Evolutionary conservation across 305 asterid genomes (phyloP), one percentile per base, ranked within the genome.

Genomic region (Fraxinus platypoda): DNA sequence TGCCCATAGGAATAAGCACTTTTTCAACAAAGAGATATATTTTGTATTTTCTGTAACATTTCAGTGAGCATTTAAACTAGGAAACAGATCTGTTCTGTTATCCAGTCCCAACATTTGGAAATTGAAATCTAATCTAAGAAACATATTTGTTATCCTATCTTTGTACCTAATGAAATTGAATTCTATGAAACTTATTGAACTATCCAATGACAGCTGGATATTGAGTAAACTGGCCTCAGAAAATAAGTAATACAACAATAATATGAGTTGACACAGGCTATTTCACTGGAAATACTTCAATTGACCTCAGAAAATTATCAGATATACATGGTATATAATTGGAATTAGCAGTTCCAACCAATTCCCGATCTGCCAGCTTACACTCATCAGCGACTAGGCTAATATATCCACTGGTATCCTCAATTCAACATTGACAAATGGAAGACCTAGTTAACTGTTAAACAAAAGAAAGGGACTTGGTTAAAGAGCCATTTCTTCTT

Each of bases 401-500:
- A 26, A 66, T 25, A 66, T 9, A 26, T 25, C 34, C 17, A 66
- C 8, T 12, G 34, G n/a, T 66, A 66, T 66, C 19, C 73, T 66
- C 35, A 66, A 25, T 64, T 21, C 17, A 64, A 64, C 34, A 64
- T 25, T 66, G 74, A 26, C 19, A 26, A 66, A 66, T 66, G 74
- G 74, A 12, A 66, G 17, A 66, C 33, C 74, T 23, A 73, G 79
- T 49, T 30, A 62, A 81, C 80, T 13, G 4, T 54, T 73, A 31
- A 72, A 72, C 52, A 54, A 31, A 78, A 37, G 54, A 43, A 41
- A 85, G 11, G 43, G 80, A 52, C 75, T 43, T 21, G 54, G 77
- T 81, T 77, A 86, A 72, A 86, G 86, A 8, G 81, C 82, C 91
- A 89, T 83, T 78, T 89, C 92, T 52, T 86, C 88, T 83, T 89